Percentiles rank a stretch among this genome's conserved stretches.
phyloP scores from a whole-genome alignment of 495 filamentous ascomycete genomes.

The Penicillium coffeae region DNA sequence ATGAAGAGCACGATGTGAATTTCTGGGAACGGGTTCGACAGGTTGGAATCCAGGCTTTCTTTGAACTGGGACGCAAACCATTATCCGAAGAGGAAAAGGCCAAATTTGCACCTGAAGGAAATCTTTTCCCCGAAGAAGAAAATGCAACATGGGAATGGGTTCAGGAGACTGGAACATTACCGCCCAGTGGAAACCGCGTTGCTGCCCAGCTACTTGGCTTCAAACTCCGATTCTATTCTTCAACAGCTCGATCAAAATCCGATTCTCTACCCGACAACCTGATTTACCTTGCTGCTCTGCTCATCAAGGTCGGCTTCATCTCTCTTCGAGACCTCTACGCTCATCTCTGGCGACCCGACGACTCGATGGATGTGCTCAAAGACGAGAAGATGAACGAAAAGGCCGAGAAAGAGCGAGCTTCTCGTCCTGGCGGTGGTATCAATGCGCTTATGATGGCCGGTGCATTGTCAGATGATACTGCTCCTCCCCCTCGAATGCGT shows the following conservation, averaged over 20 bases:
- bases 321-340: slow-evolving; percentile 91
- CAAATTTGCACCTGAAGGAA: slow-evolving; percentile 40
- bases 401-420: slow-evolving; percentile 66
- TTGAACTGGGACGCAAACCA: slow-evolving; percentile 69
- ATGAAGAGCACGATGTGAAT: slow-evolving; percentile 59
- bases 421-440: slow-evolving; percentile 57
- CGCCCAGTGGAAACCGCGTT: slow-evolving; percentile 79
- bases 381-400: slow-evolving; percentile 69
- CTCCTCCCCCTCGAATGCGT: slow-evolving; percentile 47
- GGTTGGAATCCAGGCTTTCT: slow-evolving; percentile 77
- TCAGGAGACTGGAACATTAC: slow-evolving; percentile 69
- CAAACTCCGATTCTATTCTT: slow-evolving; percentile 93
- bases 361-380: slow-evolving; percentile 68
- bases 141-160: slow-evolving; percentile 66
- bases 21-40: slow-evolving; percentile 83
- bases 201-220: slow-evolving; percentile 95
- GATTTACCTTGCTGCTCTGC: slow-evolving; percentile 80
- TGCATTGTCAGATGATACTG: slow-evolving; percentile 78
- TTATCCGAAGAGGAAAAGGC: slow-evolving; percentile 47
- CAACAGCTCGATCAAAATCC: slow-evolving; percentile 59
- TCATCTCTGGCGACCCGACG: slow-evolving; percentile 83
- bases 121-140: slow-evolving; percentile 38
- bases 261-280: slow-evolving; percentile 84
- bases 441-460: slow-evolving; percentile 93
- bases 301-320: slow-evolving; percentile 97